Percentiles rank a stretch among this genome's conserved stretches.
These are phyloP conservation scores for Boletellus emodensis DNA, from an alignment of 768 basidiomycete genomes.

Conservation along the genomic window DNA sequence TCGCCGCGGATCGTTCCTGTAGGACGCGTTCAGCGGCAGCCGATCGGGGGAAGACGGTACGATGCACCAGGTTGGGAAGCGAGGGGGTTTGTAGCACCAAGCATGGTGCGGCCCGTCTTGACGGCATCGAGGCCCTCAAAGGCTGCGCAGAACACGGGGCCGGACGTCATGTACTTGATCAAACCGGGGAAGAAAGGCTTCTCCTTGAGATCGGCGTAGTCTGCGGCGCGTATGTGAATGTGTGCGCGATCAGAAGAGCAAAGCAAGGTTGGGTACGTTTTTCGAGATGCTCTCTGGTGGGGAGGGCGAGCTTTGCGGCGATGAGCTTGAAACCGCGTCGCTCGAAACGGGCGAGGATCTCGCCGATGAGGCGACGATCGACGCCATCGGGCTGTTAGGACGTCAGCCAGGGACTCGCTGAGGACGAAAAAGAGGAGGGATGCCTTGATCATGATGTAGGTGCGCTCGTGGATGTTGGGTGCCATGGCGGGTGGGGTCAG, in stretches of 20 bases:
- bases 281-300: slow-evolving; percentile 83
- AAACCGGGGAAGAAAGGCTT: slow-evolving; percentile 96
- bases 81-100: slow-evolving; percentile 96
- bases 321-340: slow-evolving; percentile 97
- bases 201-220: slow-evolving; percentile 93
- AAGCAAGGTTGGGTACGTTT: slow-evolving; percentile 49
- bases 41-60: not conserved
- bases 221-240: slow-evolving; percentile 34
- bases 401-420: not conserved
- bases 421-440: not conserved
- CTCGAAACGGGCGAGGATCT: slow-evolving; percentile 96
- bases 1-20: slow-evolving; percentile 94
- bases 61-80: slow-evolving; percentile 75
- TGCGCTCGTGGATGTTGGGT: slow-evolving; percentile 62
- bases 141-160: slow-evolving; percentile 94
- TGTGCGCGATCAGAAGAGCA: not conserved
- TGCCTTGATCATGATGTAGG: slow-evolving; percentile 99
- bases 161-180: slow-evolving; percentile 93
- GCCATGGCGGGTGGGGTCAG: slow-evolving; percentile 31
- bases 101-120: slow-evolving; percentile 94
- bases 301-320: slow-evolving; percentile 86
- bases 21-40: slow-evolving; percentile 4
- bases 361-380: slow-evolving; percentile 91
- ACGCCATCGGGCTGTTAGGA: slow-evolving; percentile 89
- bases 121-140: slow-evolving; percentile 94